phyloP scores from a whole-genome alignment of 345 rosid genomes.

The Arabidopsis arenosa region DNA sequence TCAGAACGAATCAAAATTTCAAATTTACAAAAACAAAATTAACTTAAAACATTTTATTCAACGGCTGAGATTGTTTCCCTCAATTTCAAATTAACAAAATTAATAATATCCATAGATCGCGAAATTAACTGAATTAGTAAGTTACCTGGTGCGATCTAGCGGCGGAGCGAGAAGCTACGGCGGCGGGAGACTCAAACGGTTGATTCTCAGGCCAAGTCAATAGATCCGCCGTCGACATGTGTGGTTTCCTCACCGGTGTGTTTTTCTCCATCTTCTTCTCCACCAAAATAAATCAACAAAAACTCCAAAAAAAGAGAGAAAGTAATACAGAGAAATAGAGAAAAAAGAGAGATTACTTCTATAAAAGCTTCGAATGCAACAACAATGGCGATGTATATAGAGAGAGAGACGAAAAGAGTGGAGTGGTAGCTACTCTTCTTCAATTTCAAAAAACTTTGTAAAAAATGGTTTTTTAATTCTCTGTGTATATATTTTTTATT shows the following conservation, averaged over 20 bases:
- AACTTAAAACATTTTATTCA: conserved; percentile 60
- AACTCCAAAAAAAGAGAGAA: neutral
- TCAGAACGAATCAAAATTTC: neutral
- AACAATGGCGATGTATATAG: conserved; percentile 14
- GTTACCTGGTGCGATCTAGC: conserved; percentile 68
- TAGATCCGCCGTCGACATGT: conserved; percentile 78
- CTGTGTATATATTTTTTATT: neutral
- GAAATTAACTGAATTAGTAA: neutral
- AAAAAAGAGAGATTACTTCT: conserved; percentile 4
- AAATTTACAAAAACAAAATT: neutral
- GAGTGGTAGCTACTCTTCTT: conserved; percentile 50
- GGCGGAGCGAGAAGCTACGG: conserved; percentile 59
- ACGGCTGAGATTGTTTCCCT: conserved; percentile 56
- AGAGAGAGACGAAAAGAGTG: conserved; percentile 20
- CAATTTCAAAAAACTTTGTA: conserved; percentile 23
- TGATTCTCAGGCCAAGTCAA: conserved; percentile 80
- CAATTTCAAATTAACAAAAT: neutral
- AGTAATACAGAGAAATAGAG: neutral
- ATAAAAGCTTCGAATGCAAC: neutral
- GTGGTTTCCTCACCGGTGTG: conserved; percentile 68
- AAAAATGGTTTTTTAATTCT: neutral
- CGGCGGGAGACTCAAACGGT: conserved; percentile 46
- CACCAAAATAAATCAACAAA: neutral
- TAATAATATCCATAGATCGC: neutral
- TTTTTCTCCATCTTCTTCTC: conserved; percentile 49